Base-by-base conservation (phyloP, 1,284 basidiomycete species). In the Fomitopsis betulina region DNA sequence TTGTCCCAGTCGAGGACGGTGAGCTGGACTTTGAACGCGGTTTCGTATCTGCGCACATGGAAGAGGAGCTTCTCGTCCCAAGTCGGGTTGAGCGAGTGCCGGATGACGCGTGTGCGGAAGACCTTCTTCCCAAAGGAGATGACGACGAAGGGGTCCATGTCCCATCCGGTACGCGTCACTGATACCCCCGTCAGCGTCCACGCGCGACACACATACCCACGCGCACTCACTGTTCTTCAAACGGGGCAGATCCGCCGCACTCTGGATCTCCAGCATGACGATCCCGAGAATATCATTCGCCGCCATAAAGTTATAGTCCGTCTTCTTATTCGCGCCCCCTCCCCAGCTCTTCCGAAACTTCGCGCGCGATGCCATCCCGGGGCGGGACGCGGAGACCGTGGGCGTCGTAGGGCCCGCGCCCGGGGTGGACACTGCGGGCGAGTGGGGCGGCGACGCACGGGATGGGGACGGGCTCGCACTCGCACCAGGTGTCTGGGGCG, bases 131-230 rank as follows among this genome's bases (percentile, higher is more conserved):
- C 93, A 65, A 99, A 98, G 2, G 93, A 95, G 63, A 96, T 85
- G 63, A 99, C 94, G 15, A 94, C 91, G 68, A 98, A 98, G 0
- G 95, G 95, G 67, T 99, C 95, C 95, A 98, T 98, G 70, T 98
- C 96, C 84, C 88, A 95, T 0, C 91, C 91, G 0, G 84, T 91
- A 2, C 89, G 82, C 2, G 87, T 93, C 83, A 93, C 90, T 91
- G 60, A 38, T 15, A 13, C 2, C 17, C 33, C 61, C 39, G 63
- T 57, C 32, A 58, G 56, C 55, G 60, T 40, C 25, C 57, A 42
- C 27, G 55, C 56, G 59, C 39, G 27, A 27, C 13, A 15, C 43
- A 52, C n/a, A 19, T 35, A 33, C 27, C 2, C 27, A n/a, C 45
- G 37, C 56, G 13, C 35, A 82, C 90, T 65, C 57, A 93, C 91